A percentile compares a stretch with the other conserved stretches of the same genome.
phyloP scores from a whole-genome alignment of 176 grass and related monocot genomes.

The Oryza officinalis region DNA sequence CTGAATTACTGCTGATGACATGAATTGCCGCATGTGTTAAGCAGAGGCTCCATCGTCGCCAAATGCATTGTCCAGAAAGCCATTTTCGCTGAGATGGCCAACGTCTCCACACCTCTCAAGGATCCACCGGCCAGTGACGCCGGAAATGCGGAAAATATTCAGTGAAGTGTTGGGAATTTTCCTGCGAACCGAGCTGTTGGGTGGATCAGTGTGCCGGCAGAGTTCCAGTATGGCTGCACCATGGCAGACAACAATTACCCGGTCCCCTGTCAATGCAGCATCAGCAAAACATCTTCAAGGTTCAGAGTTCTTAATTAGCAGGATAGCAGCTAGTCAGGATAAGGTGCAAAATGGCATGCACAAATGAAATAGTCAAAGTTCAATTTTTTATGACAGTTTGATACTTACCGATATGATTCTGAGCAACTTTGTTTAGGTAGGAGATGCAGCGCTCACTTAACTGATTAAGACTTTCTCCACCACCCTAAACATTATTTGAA shows the following conservation, averaged over 20 bases:
- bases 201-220: constrained; percentile 31
- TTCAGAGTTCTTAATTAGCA: constrained; percentile 1
- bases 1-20: neutral
- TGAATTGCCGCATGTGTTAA: neutral
- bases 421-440: constrained; percentile 54
- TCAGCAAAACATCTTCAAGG: neutral
- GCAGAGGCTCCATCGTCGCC: constrained; percentile 51
- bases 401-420: constrained; percentile 51
- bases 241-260: constrained; percentile 60
- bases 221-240: constrained; percentile 60
- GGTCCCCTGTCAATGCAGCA: constrained; percentile 38
- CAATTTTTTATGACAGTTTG: neutral
- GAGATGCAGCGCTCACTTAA: constrained; percentile 58
- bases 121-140: constrained; percentile 27
- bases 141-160: neutral
- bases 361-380: neutral
- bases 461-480: constrained; percentile 73
- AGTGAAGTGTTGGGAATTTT: constrained; percentile 52
- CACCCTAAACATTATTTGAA: constrained; percentile 45
- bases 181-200: constrained; percentile 15
- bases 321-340: neutral
- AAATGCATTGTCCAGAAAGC: constrained; percentile 48
- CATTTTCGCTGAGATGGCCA: constrained; percentile 36
- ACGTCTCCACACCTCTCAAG: constrained; percentile 25
- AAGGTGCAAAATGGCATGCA: neutral